Percentiles rank a stretch among this genome's conserved stretches.
These are phyloP conservation scores for Colletotrichum abscissum DNA, from an alignment of 2,329 filamentous ascomycete species.

Conservation along the genomic window DNA sequence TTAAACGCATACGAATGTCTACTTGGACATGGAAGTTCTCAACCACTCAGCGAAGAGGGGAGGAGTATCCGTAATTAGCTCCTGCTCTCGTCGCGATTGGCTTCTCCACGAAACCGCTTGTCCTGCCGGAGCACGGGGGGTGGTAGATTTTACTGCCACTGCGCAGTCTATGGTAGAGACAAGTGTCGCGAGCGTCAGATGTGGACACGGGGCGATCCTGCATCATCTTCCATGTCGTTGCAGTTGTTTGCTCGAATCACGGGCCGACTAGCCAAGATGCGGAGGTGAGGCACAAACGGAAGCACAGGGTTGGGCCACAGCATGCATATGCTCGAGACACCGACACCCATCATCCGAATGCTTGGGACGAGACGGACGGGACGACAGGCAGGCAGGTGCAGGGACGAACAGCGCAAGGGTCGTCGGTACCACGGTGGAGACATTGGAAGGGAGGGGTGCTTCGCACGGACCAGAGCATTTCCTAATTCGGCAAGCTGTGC, in stretches of 20 bases:
- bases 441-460: not conserved
- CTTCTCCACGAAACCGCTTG: not conserved
- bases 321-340: conserved; percentile 5
- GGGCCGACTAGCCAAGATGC: not conserved
- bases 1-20: no score
- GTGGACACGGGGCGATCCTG: not conserved
- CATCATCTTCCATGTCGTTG: not conserved
- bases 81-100: not conserved
- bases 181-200: not conserved
- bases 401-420: not conserved
- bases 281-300: conserved; percentile 4
- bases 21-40: no score
- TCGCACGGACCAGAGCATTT: conserved; percentile 2
- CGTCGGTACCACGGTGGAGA: not conserved
- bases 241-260: not conserved
- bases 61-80: not conserved
- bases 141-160: no score
- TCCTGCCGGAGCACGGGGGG: not conserved
- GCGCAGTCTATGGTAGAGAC: not conserved
- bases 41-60: not conserved
- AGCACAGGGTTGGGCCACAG: not conserved
- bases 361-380: conserved; percentile 31
- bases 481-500: conserved; percentile 32
- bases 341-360: conserved; percentile 30
- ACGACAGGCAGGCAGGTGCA: conserved; percentile 15